Evolutionary conservation across 2,329 filamentous ascomycete genomes (phyloP), one percentile per base, ranked within the genome.

Genomic region (Didymella glomerata): DNA sequence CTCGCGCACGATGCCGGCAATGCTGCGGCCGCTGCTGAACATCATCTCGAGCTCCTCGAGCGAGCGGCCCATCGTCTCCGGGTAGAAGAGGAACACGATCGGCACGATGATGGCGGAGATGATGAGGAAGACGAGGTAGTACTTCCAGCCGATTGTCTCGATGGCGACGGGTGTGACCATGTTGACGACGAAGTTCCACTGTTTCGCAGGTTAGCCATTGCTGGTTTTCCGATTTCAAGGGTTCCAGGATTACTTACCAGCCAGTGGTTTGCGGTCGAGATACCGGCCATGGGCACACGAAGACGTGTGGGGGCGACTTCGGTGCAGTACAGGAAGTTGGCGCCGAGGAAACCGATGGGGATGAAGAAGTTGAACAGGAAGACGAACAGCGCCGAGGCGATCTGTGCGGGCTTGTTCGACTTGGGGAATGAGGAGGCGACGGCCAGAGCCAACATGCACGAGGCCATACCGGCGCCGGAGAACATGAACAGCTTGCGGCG

Each of bases 341-440:
- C 81, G 1, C 85, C 85, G 0, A 86, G 78, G 75, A 86, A 86
- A 0, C 84, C 85, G 56, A 86, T 83, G 0, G 83, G 84, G 44
- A 86, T 83, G 73, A 87, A 87, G 65, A 83, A 84, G 73, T 86
- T 85, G 77, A 85, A 88, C 46, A 85, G 71, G 72, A 85, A 88
- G 48, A 88, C 80, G 71, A 86, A 86, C 61, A 84, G 79, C 0
- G 82, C 83, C 0, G 83, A 83, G 0, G 79, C 81, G 41, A 86
- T 81, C 60, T 83, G 79, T 2, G 84, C 80, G 1, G 76, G 59
- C 2, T 76, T 76, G 71, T 84, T 83, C 14, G 73, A 70, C 30
- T 72, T 76, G 13, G 80, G 78, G 67, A 81, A 82, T 20, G 79
- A 84, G 3, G 82, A 85, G 5, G 81, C 78, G 32, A 86, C 77